phyloP scores from a whole-genome alignment of 2,329 filamentous ascomycete species.

The Trichoderma atroviride region DNA sequence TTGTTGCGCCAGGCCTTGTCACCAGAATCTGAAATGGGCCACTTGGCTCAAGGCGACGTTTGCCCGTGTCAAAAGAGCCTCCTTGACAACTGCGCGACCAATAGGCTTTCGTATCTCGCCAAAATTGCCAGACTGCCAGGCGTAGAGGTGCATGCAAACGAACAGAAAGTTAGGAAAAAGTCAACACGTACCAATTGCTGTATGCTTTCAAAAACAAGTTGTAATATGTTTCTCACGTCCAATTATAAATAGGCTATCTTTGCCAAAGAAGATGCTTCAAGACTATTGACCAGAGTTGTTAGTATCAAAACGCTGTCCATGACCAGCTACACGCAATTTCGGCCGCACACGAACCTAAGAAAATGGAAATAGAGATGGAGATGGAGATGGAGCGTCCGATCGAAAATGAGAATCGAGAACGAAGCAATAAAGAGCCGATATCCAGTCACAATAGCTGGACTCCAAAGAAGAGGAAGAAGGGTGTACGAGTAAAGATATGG shows the following conservation, averaged over 20 bases:
- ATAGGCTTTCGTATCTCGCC: not conserved
- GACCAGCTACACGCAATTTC: not conserved
- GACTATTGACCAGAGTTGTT: not conserved
- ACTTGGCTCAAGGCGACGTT: not conserved
- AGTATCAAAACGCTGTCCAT: not conserved
- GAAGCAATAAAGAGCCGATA: conserved; percentile 41
- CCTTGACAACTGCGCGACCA: not conserved
- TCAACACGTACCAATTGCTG: conserved; percentile 17
- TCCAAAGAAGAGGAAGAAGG: conserved; percentile 39
- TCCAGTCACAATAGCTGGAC: conserved; percentile 44
- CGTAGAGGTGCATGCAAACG: not conserved
- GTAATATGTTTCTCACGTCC: conserved; percentile 16
- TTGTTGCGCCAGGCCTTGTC: not conserved
- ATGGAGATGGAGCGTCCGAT: conserved; percentile 32
- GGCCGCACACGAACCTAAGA: not conserved
- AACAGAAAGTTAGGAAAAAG: no score
- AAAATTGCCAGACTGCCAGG: not conserved
- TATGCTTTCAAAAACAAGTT: conserved; percentile 18
- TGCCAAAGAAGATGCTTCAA: conserved; percentile 15
- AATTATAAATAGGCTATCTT: conserved; percentile 13
- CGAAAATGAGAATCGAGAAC: conserved; percentile 37
- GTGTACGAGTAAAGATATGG: conserved; percentile 40
- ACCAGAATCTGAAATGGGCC: not conserved
- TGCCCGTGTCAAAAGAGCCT: not conserved
- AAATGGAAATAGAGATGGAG: conserved; percentile 17